Percentiles rank a stretch among this genome's conserved stretches.
phyloP scores from a whole-genome alignment of 2,329 filamentous ascomycete species.

The Fusarium citri region DNA sequence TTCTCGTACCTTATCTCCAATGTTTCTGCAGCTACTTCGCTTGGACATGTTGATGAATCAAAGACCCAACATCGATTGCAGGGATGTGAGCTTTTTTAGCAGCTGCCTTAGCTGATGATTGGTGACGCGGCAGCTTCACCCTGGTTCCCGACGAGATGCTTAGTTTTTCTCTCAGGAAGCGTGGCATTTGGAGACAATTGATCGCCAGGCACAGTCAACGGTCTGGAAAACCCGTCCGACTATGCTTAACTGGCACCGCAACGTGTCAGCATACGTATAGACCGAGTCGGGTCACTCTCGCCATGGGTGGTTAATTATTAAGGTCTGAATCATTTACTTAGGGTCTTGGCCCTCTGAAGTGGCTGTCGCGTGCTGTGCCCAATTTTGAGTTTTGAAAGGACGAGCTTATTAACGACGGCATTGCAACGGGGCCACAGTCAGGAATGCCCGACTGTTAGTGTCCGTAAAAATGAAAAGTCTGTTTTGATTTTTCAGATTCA shows the following conservation, averaged over 20 bases:
- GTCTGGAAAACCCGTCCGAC: conserved; percentile 25
- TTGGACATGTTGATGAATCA: conserved; percentile 20
- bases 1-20: conserved; percentile 3
- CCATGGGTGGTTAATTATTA: conserved; percentile 4
- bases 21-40: conserved; percentile 1
- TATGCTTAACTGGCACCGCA: conserved; percentile 29
- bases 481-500: conserved; percentile 17
- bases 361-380: conserved; percentile 22
- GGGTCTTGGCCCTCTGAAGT: background rate
- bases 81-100: conserved; percentile 22
- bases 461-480: conserved; percentile 32
- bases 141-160: conserved; percentile 31
- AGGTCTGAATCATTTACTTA: conserved; percentile 23
- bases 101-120: conserved; percentile 32
- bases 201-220: conserved; percentile 39
- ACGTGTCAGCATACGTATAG: conserved; percentile 25
- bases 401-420: conserved; percentile 23
- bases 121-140: conserved; percentile 39
- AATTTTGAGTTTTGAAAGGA: conserved; percentile 24
- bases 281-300: background rate
- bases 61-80: conserved; percentile 20
- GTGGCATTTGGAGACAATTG: conserved; percentile 23
- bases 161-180: conserved; percentile 4
- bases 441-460: conserved; percentile 30
- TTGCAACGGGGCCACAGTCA: conserved; percentile 6